These are phyloP conservation scores for Jasminum sambac DNA, from an alignment of 257 asterid genomes.

Conservation along the genomic window DNA sequence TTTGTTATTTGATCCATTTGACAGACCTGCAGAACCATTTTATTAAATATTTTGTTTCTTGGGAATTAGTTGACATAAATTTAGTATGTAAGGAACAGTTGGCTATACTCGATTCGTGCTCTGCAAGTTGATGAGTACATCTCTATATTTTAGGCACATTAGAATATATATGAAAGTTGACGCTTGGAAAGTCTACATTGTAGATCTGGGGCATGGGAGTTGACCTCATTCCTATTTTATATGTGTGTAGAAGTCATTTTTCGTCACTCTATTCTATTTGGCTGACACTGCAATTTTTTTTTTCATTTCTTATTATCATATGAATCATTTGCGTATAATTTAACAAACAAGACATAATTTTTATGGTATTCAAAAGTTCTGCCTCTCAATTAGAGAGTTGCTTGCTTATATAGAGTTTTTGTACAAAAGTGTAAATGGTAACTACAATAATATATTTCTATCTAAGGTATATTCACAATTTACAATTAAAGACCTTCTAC, in stretches of 20 bases:
- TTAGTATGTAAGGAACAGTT: conserved; percentile 1
- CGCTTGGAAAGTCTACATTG: not conserved
- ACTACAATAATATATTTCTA: too few relatives aligned
- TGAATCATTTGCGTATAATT: not conserved
- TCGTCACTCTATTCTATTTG: not conserved
- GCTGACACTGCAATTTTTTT: not conserved
- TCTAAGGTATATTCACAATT: too few relatives aligned
- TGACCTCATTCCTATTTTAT: not conserved
- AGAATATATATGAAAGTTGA: not conserved
- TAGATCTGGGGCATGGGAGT: not conserved
- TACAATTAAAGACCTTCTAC: too few relatives aligned
- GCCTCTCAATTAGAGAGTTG: too few relatives aligned
- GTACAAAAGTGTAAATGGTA: too few relatives aligned
- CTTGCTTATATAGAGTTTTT: too few relatives aligned
- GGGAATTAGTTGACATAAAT: conserved; percentile 8
- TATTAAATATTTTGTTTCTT: not conserved
- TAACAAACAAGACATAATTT: too few relatives aligned
- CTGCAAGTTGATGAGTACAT: too few relatives aligned
- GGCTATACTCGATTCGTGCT: too few relatives aligned
- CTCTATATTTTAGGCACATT: not conserved
- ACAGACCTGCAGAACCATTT: conserved; percentile 3
- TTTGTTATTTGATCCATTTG: not conserved
- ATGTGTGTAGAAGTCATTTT: not conserved
- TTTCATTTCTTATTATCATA: not conserved
- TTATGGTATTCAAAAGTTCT: too few relatives aligned